phyloP scores from a whole-genome alignment of 352 stramenopile genomes.

The Chrysophaeum taylorii region DNA sequence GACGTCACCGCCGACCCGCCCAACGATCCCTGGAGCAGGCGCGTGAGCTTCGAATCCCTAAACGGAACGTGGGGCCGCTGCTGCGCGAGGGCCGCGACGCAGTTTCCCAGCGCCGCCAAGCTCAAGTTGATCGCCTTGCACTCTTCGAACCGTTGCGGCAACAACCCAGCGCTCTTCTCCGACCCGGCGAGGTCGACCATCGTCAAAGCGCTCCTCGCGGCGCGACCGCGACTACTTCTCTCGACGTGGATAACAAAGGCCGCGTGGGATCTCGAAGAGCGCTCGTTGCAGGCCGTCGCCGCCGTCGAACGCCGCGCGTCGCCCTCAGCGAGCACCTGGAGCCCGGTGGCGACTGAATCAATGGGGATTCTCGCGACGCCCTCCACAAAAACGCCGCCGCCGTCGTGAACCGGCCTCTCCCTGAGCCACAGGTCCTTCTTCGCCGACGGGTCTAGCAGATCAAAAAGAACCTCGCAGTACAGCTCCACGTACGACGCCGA shows the following conservation, averaged over 20 bases:
- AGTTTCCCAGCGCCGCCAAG: constrained; percentile 12
- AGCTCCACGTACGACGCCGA: constrained; percentile 17
- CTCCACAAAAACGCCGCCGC: constrained; percentile 18
- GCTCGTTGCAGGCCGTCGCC: constrained; percentile 17
- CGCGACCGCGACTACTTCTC: constrained; percentile 9
- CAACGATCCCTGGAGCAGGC: constrained; percentile 27
- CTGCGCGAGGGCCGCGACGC: neutral
- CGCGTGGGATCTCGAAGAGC: constrained; percentile 23
- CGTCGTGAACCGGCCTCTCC: constrained; percentile 15
- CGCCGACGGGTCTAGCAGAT: constrained; percentile 19
- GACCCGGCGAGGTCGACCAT: constrained; percentile 31
- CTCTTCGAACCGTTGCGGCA: constrained; percentile 16
- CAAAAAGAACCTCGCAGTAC: constrained; percentile 20
- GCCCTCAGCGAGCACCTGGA: constrained; percentile 18
- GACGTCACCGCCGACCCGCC: constrained; percentile 3
- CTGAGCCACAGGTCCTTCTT: constrained; percentile 14
- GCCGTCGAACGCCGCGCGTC: constrained; percentile 27
- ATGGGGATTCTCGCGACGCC: constrained; percentile 16
- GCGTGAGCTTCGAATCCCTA: constrained; percentile 50
- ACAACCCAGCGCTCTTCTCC: constrained; percentile 17
- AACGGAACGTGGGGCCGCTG: constrained; percentile 37
- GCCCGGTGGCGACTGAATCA: neutral
- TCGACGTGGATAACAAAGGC: constrained; percentile 24
- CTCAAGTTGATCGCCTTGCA: constrained; percentile 14
- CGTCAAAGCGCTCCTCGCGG: constrained; percentile 22